Evolutionary conservation across 1,284 basidiomycete species (phyloP).

Genomic region (Kalmanozyma brasiliensis): DNA sequence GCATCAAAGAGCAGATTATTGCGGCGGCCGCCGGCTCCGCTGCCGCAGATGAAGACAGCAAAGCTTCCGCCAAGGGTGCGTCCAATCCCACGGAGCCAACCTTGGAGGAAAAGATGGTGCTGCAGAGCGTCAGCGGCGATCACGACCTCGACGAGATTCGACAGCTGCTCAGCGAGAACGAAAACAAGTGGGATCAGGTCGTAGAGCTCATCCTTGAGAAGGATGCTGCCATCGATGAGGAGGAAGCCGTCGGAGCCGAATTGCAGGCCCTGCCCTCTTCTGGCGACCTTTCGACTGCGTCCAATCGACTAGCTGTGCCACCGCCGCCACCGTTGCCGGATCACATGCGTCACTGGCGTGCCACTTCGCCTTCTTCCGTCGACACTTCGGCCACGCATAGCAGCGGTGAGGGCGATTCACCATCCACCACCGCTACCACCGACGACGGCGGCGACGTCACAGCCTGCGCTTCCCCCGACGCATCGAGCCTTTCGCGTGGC

Average conservation of each 20-base stretch:
- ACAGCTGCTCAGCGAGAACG: constrained; percentile 32
- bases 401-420: constrained; percentile 51
- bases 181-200: constrained; percentile 53
- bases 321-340: constrained; percentile 48
- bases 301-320: constrained; percentile 19
- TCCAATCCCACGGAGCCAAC: constrained; percentile 26
- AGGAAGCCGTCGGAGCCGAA: constrained; percentile 34
- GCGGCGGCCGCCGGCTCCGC: constrained; percentile 13
- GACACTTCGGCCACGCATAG: constrained; percentile 54
- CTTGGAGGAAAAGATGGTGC: constrained; percentile 49
- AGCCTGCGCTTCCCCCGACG: constrained; percentile 31
- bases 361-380: constrained; percentile 55
- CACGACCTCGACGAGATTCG: constrained; percentile 43
- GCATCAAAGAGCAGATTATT: constrained; percentile 72
- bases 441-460: constrained; percentile 51
- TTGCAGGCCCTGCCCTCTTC: constrained; percentile 29
- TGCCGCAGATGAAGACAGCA: constrained; percentile 17
- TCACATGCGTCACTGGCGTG: constrained; percentile 55
- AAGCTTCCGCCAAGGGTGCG: neutral
- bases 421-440: constrained; percentile 53
- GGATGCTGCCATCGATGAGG: constrained; percentile 42
- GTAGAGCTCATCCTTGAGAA: constrained; percentile 49
- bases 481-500: constrained; percentile 29
- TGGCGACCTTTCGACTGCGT: neutral
- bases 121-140: constrained; percentile 49